Conservation (phyloP, 2,329 filamentous ascomycete genomes). For the Fusarium sp. region DNA sequence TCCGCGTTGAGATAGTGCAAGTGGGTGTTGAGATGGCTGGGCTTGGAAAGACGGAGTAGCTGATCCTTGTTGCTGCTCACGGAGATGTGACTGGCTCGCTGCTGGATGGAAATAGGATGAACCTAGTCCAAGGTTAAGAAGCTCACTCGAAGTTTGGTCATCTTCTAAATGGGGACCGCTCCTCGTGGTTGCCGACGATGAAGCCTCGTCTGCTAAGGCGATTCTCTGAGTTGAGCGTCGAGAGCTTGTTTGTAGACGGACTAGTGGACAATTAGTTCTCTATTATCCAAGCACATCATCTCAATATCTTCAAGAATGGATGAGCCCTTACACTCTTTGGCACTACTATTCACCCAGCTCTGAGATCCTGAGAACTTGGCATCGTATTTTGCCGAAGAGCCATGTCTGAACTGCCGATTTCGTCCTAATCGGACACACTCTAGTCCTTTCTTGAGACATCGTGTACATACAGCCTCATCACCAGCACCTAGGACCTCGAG, state of each 20-base stretch:
- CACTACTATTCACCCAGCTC: conserved; percentile 39
- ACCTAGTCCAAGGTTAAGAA: not conserved
- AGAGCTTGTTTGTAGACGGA: conserved; percentile 36
- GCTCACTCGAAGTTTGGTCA: not conserved
- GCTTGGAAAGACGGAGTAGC: not conserved
- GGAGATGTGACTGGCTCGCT: too few relatives aligned
- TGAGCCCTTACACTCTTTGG: conserved; percentile 25
- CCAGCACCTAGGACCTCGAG: conserved; percentile 15
- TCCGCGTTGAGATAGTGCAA: conserved; percentile 7
- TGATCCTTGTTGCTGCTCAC: not conserved
- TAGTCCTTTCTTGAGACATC: conserved; percentile 25
- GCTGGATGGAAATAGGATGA: not conserved
- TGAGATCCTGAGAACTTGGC: conserved; percentile 36
- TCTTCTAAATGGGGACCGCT: not conserved
- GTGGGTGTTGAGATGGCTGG: not conserved
- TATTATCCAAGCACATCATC: too few relatives aligned
- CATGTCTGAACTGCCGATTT: conserved; percentile 29
- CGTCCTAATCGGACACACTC: conserved; percentile 24
- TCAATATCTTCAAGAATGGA: too few relatives aligned
- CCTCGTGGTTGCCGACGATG: accelerated
- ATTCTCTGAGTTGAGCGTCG: conserved; percentile 10
- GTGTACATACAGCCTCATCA: not conserved
- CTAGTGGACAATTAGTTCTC: accelerated
- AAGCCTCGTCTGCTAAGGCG: not conserved
- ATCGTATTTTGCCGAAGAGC: conserved; percentile 41